These are phyloP conservation scores for Eucalyptus erythrocorys DNA, from an alignment of 345 rosid genomes.

Conservation along the genomic window DNA sequence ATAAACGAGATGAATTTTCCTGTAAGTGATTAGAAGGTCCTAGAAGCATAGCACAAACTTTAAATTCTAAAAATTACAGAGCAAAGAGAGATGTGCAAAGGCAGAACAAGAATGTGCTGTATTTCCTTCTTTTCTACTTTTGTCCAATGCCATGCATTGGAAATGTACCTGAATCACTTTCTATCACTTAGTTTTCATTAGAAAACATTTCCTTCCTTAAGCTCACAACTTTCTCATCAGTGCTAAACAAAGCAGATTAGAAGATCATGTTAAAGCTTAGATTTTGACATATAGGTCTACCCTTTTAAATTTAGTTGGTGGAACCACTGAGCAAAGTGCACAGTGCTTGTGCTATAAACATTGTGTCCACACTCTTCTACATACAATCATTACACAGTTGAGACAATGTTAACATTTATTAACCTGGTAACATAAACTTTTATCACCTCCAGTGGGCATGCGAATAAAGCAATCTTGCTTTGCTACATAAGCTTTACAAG, in stretches of 20 bases:
- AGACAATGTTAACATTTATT: not conserved
- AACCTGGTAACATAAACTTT: slow-evolving; percentile 94
- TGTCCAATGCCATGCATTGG: accelerated
- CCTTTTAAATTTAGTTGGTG: not conserved
- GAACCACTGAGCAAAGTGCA: not conserved
- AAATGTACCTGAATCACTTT: no score
- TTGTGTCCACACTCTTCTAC: not conserved
- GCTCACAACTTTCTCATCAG: not conserved
- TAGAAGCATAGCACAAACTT: not conserved
- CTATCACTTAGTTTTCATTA: not conserved
- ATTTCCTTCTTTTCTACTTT: not conserved
- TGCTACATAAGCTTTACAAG: slow-evolving; percentile 58
- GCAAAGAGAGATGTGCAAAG: not conserved
- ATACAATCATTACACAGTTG: no score
- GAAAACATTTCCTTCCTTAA: not conserved
- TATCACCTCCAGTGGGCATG: slow-evolving; percentile 91
- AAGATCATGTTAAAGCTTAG: not conserved
- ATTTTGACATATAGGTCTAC: not conserved
- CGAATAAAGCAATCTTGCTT: slow-evolving; percentile 77
- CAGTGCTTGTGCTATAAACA: not conserved
- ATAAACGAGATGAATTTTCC: not conserved
- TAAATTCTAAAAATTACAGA: not conserved
- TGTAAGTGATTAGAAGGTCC: not conserved
- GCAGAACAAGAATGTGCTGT: not conserved
- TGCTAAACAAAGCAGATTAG: not conserved